A percentile compares a stretch with the other conserved stretches of the same genome.
These are phyloP conservation scores for Pichia insulana DNA, from an alignment of 805 yeast species.

Conservation along the genomic window DNA sequence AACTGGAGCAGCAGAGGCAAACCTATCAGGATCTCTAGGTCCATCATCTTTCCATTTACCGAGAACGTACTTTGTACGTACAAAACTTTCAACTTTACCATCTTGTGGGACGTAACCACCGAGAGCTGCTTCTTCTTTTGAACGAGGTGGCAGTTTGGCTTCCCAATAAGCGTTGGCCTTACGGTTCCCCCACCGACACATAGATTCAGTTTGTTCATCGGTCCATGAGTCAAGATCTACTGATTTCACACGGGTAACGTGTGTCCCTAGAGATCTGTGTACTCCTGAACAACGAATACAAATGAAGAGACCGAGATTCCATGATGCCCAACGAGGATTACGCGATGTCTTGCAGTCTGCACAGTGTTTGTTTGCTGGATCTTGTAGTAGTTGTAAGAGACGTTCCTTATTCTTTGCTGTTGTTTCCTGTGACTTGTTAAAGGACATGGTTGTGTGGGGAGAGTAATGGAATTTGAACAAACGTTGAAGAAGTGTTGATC, in stretches of 20 bases:
- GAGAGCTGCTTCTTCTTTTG: slow-evolving; percentile 3
- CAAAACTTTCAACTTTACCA: slow-evolving; percentile 78
- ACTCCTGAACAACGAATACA: slow-evolving; percentile 95
- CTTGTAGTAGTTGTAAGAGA: slow-evolving; percentile 65
- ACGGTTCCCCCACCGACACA: slow-evolving; percentile 82
- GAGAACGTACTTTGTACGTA: slow-evolving; percentile 84
- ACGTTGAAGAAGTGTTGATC: no score
- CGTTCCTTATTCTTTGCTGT: slow-evolving; percentile 57
- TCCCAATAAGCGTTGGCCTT: slow-evolving; percentile 84
- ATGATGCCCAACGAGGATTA: slow-evolving; percentile 97
- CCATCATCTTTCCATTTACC: slow-evolving; percentile 70
- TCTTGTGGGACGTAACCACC: slow-evolving; percentile 66
- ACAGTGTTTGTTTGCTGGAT: slow-evolving; percentile 68
- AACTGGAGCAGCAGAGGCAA: background rate
- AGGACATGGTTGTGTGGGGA: slow-evolving; percentile 7
- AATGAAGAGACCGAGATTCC: slow-evolving; percentile 88
- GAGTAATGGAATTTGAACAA: no score
- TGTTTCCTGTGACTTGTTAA: slow-evolving; percentile 13
- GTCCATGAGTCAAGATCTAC: slow-evolving; percentile 96
- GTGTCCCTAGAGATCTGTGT: slow-evolving; percentile 93
- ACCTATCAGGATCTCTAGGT: slow-evolving; percentile 38
- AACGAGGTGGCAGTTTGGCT: slow-evolving; percentile 31
- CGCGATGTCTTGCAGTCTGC: slow-evolving; percentile 86
- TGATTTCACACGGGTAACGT: slow-evolving; percentile 84
- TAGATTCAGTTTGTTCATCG: slow-evolving; percentile 75